phyloP scores from a whole-genome alignment of 2,329 filamentous ascomycete species.

The Botrytis pseudocinerea region DNA sequence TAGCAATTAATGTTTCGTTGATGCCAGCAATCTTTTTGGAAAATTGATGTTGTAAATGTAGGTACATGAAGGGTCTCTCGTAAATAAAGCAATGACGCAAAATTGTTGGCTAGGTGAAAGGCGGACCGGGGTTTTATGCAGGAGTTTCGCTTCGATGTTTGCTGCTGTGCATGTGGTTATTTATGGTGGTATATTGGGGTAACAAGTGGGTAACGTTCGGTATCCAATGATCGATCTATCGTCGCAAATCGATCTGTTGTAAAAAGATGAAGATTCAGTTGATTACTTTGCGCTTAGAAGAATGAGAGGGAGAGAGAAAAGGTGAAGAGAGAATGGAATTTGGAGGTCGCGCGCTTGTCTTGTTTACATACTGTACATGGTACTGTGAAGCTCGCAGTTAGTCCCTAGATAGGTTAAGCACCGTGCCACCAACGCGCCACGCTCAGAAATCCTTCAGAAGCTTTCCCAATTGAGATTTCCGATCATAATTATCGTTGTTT shows the following conservation, averaged over 20 bases:
- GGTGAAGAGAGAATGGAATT: neutral
- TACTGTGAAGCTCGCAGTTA: neutral
- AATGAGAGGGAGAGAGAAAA: neutral
- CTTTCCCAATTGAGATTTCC: neutral
- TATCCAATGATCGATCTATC: neutral
- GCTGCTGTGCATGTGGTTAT: neutral
- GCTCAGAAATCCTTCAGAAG: neutral
- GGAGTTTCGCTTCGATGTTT: slow-evolving; percentile 11
- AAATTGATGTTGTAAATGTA: slow-evolving; percentile 35
- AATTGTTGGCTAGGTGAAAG: slow-evolving; percentile 21
- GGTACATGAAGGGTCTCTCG: slow-evolving; percentile 34
- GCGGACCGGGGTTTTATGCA: neutral
- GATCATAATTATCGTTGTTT: neutral
- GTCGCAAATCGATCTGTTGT: neutral
- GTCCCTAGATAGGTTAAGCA: slow-evolving; percentile 12
- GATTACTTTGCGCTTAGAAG: neutral
- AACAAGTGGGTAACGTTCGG: neutral
- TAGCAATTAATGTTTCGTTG: slow-evolving; percentile 43
- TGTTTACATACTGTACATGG: neutral
- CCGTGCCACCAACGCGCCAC: slow-evolving; percentile 14
- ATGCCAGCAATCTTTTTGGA: slow-evolving; percentile 34
- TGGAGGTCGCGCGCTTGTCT: slow-evolving; percentile 3
- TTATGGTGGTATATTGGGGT: neutral
- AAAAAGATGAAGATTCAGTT: neutral
- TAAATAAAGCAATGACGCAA: slow-evolving; percentile 18